These are phyloP conservation scores for Scenedesmus sp. DNA, from an alignment of 163 green algal genomes.

Conservation along the genomic window DNA sequence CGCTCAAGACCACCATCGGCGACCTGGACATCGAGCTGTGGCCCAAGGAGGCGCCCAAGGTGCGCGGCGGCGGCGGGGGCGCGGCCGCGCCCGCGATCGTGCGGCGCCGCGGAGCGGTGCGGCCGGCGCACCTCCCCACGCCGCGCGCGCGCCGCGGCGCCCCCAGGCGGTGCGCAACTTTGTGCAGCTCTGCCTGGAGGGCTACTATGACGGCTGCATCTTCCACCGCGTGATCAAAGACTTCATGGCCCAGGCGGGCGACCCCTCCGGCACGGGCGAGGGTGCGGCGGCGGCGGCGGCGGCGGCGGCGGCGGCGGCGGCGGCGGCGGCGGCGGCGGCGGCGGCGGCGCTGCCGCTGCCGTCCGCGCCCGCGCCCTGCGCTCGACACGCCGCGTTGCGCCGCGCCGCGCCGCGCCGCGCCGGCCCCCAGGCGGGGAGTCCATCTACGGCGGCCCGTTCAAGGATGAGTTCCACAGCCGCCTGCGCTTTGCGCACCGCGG, in stretches of 20 bases:
- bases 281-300: slow-evolving; percentile 24
- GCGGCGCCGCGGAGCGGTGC: too few relatives aligned
- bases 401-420: too few relatives aligned
- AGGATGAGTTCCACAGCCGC: slow-evolving; percentile 96
- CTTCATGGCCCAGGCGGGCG: slow-evolving; percentile 77
- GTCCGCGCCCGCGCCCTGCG: too few relatives aligned
- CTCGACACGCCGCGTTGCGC: too few relatives aligned
- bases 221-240: slow-evolving; percentile 93
- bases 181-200: slow-evolving; percentile 95
- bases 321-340: too few relatives aligned
- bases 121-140: too few relatives aligned
- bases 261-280: slow-evolving; percentile 79
- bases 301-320: too few relatives aligned
- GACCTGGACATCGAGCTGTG: slow-evolving; percentile 98
- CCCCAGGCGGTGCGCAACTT: slow-evolving; percentile 93
- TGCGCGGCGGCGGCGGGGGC: not conserved
- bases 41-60: slow-evolving; percentile 94
- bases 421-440: slow-evolving; percentile 76
- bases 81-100: not conserved
- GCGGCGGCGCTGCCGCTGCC: too few relatives aligned
- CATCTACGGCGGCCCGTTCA: slow-evolving; percentile 90
- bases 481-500: slow-evolving; percentile 93
- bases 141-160: too few relatives aligned
- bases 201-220: slow-evolving; percentile 91
- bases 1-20: slow-evolving; percentile 89